phyloP scores from a whole-genome alignment of 2,329 filamentous ascomycete species.

The Colletotrichum tanaceti region DNA sequence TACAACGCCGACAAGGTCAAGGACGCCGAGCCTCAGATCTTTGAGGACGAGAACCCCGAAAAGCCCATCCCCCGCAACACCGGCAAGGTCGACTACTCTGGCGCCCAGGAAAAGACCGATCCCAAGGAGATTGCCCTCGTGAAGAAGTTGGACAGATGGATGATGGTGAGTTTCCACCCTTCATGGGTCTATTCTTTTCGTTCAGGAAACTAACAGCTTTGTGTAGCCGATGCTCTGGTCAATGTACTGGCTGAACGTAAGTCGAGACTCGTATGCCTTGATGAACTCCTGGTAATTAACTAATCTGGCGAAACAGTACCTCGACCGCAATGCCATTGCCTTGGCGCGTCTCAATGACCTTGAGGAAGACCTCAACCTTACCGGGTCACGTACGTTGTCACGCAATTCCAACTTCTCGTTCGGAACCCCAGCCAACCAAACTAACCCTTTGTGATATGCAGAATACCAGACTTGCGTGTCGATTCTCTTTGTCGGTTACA shows the following conservation, averaged over 20 bases:
- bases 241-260: slow-evolving; percentile 43
- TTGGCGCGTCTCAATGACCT: slow-evolving; percentile 43
- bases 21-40: slow-evolving; percentile 36
- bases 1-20: slow-evolving; percentile 18
- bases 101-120: slow-evolving; percentile 55
- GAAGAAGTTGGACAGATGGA: slow-evolving; percentile 54
- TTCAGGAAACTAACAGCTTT: background rate
- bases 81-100: slow-evolving; percentile 51
- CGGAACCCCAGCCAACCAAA: background rate
- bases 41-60: slow-evolving; percentile 39
- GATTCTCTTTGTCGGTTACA: slow-evolving; percentile 49
- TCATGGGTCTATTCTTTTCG: too few relatives aligned
- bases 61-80: slow-evolving; percentile 41
- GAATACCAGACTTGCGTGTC: slow-evolving; percentile 52
- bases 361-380: slow-evolving; percentile 43
- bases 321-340: slow-evolving; percentile 41
- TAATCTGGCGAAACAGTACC: background rate
- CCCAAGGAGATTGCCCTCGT: slow-evolving; percentile 56
- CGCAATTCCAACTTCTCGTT: too few relatives aligned
- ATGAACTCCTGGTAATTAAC: too few relatives aligned
- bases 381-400: slow-evolving; percentile 27
- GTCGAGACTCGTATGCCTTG: background rate
- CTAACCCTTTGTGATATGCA: background rate
- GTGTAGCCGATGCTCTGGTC: slow-evolving; percentile 41
- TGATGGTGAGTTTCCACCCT: slow-evolving; percentile 49